These are phyloP conservation scores for Solanum chmielewskii DNA, from an alignment of 257 asterid genomes.

Conservation along the genomic window DNA sequence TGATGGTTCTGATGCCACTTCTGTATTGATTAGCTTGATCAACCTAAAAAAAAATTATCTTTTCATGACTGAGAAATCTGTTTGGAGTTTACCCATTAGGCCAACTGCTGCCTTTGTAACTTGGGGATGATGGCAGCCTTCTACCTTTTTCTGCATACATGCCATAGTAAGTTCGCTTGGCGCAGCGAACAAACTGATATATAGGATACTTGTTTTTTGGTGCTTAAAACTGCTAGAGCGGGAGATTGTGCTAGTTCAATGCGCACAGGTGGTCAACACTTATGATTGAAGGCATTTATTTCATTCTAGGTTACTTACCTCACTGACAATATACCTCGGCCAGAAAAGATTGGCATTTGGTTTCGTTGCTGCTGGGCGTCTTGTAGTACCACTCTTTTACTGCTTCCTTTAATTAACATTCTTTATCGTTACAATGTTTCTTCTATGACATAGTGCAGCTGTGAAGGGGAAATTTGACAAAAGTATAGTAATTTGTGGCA, in stretches of 20 bases:
- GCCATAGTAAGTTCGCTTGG: neutral
- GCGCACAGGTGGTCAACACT: neutral
- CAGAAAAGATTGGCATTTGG: neutral
- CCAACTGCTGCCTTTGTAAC: neutral
- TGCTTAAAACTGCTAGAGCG: neutral
- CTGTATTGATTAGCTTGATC: neutral
- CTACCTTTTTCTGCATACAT: neutral
- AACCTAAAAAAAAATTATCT: neutral
- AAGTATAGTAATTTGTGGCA: neutral
- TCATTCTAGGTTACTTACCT: neutral
- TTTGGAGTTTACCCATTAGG: neutral
- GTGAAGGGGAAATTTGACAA: neutral
- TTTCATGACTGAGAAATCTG: neutral
- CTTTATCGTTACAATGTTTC: neutral
- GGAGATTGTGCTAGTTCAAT: neutral
- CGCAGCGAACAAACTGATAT: neutral
- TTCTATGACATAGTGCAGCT: neutral
- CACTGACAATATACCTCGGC: neutral
- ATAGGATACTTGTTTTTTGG: neutral
- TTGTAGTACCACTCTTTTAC: neutral
- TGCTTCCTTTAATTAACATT: neutral
- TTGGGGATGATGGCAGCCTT: neutral
- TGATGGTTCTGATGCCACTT: neutral
- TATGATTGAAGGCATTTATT: neutral
- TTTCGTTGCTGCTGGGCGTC: neutral